These are phyloP conservation scores for Fomitopsis serialis DNA, from an alignment of 768 basidiomycete genomes.

Conservation along the genomic window DNA sequence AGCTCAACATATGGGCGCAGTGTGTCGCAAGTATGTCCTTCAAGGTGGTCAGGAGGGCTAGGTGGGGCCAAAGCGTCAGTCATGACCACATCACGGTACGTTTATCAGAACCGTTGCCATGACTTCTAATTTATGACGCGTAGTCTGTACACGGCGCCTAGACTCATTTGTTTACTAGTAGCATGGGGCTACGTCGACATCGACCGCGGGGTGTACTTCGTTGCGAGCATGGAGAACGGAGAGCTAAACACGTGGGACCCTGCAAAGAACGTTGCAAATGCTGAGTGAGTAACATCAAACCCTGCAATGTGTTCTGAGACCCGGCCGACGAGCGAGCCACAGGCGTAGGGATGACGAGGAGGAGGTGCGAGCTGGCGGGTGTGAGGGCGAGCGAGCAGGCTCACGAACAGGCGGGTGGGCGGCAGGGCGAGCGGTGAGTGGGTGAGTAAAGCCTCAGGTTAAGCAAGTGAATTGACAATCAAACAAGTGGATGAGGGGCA, in stretches of 20 bases:
- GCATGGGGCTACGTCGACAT: conserved; percentile 78
- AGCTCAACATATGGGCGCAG: conserved; percentile 93
- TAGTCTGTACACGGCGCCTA: conserved; percentile 25
- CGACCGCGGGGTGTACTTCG: conserved; percentile 78
- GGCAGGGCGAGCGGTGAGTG: too few species aligned
- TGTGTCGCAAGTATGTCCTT: conserved; percentile 76
- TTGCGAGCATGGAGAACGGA: conserved; percentile 94
- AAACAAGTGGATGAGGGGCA: too few species aligned
- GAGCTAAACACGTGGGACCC: conserved; percentile 93
- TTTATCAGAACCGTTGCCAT: not conserved
- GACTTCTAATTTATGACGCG: not conserved
- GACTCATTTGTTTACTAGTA: conserved; percentile 93
- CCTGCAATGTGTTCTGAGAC: conserved; percentile 4
- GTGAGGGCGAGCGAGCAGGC: too few species aligned
- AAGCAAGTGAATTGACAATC: too few species aligned
- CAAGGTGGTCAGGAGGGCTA: conserved; percentile 55
- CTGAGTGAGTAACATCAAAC: conserved; percentile 50
- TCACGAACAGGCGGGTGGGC: too few species aligned
- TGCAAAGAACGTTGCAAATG: conserved; percentile 71
- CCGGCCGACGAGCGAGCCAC: too few species aligned
- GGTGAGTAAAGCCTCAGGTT: too few species aligned
- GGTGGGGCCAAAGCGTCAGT: conserved; percentile 61
- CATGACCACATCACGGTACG: conserved; percentile 66
- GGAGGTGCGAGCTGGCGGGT: too few species aligned
- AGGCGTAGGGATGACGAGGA: too few species aligned